phyloP scores from a whole-genome alignment of 805 yeast species.

The Lachancea meyersii region DNA sequence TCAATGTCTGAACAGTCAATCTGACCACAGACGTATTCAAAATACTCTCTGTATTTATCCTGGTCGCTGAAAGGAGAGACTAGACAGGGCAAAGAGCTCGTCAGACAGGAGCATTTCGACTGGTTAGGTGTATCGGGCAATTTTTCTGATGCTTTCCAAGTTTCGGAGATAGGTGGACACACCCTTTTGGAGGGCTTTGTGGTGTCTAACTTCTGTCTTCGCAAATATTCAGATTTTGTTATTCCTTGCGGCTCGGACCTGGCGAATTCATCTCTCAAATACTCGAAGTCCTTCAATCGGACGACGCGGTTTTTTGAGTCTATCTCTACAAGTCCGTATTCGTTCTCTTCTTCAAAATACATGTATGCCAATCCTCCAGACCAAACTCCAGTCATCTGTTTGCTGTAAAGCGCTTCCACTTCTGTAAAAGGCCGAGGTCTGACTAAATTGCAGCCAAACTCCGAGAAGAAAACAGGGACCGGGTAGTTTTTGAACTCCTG shows the following conservation, averaged over 20 bases:
- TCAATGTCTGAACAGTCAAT: constrained; percentile 54
- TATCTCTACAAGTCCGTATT: constrained; percentile 63
- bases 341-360: constrained; percentile 72
- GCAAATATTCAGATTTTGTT: constrained; percentile 25
- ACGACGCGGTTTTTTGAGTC: constrained; percentile 38
- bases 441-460: constrained; percentile 68
- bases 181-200: constrained; percentile 31
- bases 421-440: constrained; percentile 69
- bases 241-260: constrained; percentile 43
- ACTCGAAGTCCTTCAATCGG: constrained; percentile 54
- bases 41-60: constrained; percentile 49
- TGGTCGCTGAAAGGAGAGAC: constrained; percentile 41
- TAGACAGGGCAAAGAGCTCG: constrained; percentile 49
- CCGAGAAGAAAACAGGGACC: constrained; percentile 71
- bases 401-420: constrained; percentile 56
- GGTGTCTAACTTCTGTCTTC: constrained; percentile 14
- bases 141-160: constrained; percentile 56
- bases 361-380: constrained; percentile 82
- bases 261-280: constrained; percentile 48
- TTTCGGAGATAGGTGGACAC: constrained; percentile 46
- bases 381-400: constrained; percentile 72
- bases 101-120: constrained; percentile 55
- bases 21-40: constrained; percentile 49
- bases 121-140: constrained; percentile 68
- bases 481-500: constrained; percentile 56